Conservation (phyloP, 495 filamentous ascomycete genomes). For the Jackrogersella minutella region DNA sequence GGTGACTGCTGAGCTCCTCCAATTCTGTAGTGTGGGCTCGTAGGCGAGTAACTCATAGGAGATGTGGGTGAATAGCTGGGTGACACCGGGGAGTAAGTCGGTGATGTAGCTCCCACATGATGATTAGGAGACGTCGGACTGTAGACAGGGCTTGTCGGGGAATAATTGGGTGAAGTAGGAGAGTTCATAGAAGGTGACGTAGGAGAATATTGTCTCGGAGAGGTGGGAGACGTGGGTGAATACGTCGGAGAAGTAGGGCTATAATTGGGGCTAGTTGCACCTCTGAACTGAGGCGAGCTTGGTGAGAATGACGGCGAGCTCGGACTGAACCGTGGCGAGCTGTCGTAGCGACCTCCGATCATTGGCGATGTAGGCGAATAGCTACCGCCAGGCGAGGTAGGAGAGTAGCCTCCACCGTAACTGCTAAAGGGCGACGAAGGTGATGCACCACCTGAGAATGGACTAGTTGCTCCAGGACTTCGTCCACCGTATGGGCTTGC, state of each 20-base stretch:
- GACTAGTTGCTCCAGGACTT: conserved; percentile 80
- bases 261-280: conserved; percentile 71
- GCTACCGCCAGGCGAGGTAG: conserved; percentile 68
- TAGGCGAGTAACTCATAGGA: conserved; percentile 77
- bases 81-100: conserved; percentile 75
- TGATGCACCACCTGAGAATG: conserved; percentile 74
- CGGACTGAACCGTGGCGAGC: conserved; percentile 76
- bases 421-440: conserved; percentile 75
- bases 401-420: conserved; percentile 73
- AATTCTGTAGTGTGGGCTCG: conserved; percentile 72
- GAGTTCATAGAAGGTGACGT: conserved; percentile 63
- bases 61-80: conserved; percentile 75
- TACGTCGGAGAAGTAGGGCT: conserved; percentile 87
- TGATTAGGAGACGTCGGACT: conserved; percentile 72
- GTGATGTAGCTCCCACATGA: conserved; percentile 62
- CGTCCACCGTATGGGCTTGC: conserved; percentile 72
- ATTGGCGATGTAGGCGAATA: conserved; percentile 79
- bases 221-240: conserved; percentile 73
- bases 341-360: conserved; percentile 70
- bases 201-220: conserved; percentile 68
- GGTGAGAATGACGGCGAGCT: conserved; percentile 86
- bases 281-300: conserved; percentile 71
- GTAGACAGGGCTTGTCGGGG: conserved; percentile 65
- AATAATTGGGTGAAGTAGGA: conserved; percentile 75
- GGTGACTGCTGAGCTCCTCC: conserved; percentile 61